Evolutionary conservation across 2,329 filamentous ascomycete species (phyloP), one percentile per base, ranked within the genome.

Genomic region (Gnomoniopsis smithogilvyi): DNA sequence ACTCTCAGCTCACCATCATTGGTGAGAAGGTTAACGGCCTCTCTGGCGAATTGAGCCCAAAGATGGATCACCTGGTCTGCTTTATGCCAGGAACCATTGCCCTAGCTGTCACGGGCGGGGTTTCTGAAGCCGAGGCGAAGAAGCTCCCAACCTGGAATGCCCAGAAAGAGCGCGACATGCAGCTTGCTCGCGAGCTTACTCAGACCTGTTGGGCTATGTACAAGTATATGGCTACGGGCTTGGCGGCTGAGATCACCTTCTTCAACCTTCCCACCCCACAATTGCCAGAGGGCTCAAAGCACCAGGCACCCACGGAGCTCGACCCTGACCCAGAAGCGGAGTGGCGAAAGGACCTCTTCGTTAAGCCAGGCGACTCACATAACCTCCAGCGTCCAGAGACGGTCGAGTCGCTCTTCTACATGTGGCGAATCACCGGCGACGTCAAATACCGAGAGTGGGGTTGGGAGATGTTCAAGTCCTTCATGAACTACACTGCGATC

Each of bases 191-290:
- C 64, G 94, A 99, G 77, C 80, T 99, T 58, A 97, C 91, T 80
- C 94, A 96, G 62, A 98, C 95, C 1, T 99, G 95, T 80, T 97
- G 94, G 91, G 93, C 91, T 68, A 99, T 96, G 86, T 99, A 99
- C 78, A 90, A 92, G 70, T 88, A 82, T 67, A 97, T 93, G 69
- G 84, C 87, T 10, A 98, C 95, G 0, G 94, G 93, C 0, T 84
- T 99, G n/a, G 93, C 95, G 0, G 88, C 91, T 0, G 95, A 99
- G 75, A 99, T 99, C 68, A 90, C 92, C 0, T 91, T 96, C 75
- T 99, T 99, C 74, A 81, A 91, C 56, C 81, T 96, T 56, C 82
- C 85, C 66, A 77, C 85, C 34, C 88, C 89, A 2, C 88, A 91
- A 3, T 78, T 83, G 24, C 80, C 85, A 63, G 84, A 85, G 67